Percentiles rank a stretch among this genome's conserved stretches.
Conservation (phyloP, 345 rosid species). For the Eutrema heterophyllum region DNA sequence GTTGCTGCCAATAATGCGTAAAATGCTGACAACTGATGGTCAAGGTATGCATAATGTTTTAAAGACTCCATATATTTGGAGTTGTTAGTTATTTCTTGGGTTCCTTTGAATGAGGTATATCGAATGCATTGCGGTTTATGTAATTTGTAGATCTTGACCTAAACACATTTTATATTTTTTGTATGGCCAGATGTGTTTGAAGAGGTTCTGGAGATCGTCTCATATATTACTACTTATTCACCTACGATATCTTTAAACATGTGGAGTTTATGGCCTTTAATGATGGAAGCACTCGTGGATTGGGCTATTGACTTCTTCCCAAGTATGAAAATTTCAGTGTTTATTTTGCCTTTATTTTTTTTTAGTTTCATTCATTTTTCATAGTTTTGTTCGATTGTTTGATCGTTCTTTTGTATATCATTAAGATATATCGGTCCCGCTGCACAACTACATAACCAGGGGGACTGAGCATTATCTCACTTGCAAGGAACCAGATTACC, state of each 20-base stretch:
- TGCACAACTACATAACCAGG: constrained; percentile 91
- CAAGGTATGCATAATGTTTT: constrained; percentile 52
- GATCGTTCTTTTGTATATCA: constrained; percentile 5
- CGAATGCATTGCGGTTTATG: neutral
- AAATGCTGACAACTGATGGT: constrained; percentile 96
- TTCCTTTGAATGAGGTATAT: constrained; percentile 3
- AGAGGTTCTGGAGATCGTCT: constrained; percentile 97
- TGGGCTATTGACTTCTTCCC: constrained; percentile 99
- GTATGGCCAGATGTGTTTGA: constrained; percentile 81
- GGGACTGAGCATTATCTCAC: constrained; percentile 79
- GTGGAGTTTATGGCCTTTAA: constrained; percentile 99
- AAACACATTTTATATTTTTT: neutral
- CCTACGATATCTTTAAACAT: constrained; percentile 89
- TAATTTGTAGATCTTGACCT: neutral
- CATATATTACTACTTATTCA: constrained; percentile 89
- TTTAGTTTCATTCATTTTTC: neutral
- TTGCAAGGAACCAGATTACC: constrained; percentile 94
- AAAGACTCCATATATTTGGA: neutral
- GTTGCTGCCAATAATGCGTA: constrained; percentile 86
- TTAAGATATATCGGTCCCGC: constrained; percentile 93
- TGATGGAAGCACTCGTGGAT: constrained; percentile 87
- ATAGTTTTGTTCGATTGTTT: neutral
- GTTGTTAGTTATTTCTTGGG: neutral
- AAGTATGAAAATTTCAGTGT: constrained; percentile 37
- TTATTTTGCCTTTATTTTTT: neutral